A percentile compares a stretch with the other conserved stretches of the same genome.
phyloP scores from a whole-genome alignment of 1,284 basidiomycete species.

The Ganoderma boninense region DNA sequence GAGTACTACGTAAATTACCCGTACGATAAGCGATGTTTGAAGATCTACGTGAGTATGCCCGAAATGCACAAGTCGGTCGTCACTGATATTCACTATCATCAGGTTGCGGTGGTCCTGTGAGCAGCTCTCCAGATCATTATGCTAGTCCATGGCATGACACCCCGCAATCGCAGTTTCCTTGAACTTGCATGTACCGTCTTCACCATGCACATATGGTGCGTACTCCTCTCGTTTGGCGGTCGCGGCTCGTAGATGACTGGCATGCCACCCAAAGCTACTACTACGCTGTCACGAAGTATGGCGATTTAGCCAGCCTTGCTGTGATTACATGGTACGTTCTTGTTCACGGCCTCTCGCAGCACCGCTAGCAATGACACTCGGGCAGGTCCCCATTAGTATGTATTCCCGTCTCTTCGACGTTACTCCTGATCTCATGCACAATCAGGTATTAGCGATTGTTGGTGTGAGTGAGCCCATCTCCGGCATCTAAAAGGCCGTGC shows the following conservation, averaged over 20 bases:
- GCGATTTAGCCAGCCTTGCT: background rate
- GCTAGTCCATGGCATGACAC: background rate
- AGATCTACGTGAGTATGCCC: conserved; percentile 8
- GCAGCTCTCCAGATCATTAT: background rate
- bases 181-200: conserved; percentile 3
- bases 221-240: background rate
- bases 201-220: conserved; percentile 10
- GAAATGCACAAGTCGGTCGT: background rate
- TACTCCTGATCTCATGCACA: background rate
- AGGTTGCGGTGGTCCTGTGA: conserved; percentile 13
- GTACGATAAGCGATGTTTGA: conserved; percentile 13
- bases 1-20: conserved; percentile 13
- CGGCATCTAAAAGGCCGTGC: background rate
- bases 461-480: background rate
- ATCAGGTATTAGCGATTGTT: background rate
- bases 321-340: background rate
- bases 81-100: too few relatives aligned
- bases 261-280: conserved; percentile 1
- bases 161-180: background rate
- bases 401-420: background rate
- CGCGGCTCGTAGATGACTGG: background rate
- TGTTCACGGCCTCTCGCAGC: too few relatives aligned
- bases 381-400: conserved; percentile 9
- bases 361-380: background rate
- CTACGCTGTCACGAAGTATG: conserved; percentile 9